Evolutionary conservation across 2,329 filamentous ascomycete genomes (phyloP).

Genomic region (Verticillium nonalfalfae): DNA sequence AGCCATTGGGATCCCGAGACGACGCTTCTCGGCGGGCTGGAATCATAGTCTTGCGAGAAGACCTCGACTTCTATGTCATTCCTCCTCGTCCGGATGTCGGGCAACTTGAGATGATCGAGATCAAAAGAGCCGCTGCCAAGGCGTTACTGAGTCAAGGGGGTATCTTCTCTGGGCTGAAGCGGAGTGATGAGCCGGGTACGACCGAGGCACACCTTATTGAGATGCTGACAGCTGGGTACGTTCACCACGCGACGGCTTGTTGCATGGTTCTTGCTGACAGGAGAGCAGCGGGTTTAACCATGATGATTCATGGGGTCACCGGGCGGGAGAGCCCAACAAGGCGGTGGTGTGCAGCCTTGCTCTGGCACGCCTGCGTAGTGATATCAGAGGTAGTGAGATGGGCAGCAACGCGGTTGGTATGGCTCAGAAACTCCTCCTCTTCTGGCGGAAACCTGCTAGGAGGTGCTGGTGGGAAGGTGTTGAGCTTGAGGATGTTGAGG

Average conservation of each 20-base stretch:
- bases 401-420: slow-evolving; percentile 83
- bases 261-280: slow-evolving; percentile 2
- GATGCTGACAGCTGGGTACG: slow-evolving; percentile 97
- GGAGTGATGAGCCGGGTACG: slow-evolving; percentile 91
- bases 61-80: slow-evolving; percentile 96
- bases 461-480: slow-evolving; percentile 99
- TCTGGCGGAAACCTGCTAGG: slow-evolving; percentile 95
- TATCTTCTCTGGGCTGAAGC: slow-evolving; percentile 91
- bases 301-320: slow-evolving; percentile 91
- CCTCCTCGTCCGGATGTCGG: slow-evolving; percentile 79
- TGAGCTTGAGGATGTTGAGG: slow-evolving; percentile 82
- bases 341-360: slow-evolving; percentile 97
- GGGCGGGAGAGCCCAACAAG: slow-evolving; percentile 96
- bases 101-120: slow-evolving; percentile 86
- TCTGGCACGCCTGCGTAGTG: slow-evolving; percentile 84
- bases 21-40: slow-evolving; percentile 88
- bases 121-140: slow-evolving; percentile 85
- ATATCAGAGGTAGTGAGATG: slow-evolving; percentile 75
- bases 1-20: slow-evolving; percentile 62
- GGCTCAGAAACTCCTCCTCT: slow-evolving; percentile 95
- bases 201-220: slow-evolving; percentile 98
- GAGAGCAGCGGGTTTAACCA: slow-evolving; percentile 81
- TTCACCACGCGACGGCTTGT: background rate
- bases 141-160: slow-evolving; percentile 85
- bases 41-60: slow-evolving; percentile 93